These are phyloP conservation scores for Nannizzia gypsea DNA, from an alignment of 2,329 filamentous ascomycete species.

Conservation along the genomic window DNA sequence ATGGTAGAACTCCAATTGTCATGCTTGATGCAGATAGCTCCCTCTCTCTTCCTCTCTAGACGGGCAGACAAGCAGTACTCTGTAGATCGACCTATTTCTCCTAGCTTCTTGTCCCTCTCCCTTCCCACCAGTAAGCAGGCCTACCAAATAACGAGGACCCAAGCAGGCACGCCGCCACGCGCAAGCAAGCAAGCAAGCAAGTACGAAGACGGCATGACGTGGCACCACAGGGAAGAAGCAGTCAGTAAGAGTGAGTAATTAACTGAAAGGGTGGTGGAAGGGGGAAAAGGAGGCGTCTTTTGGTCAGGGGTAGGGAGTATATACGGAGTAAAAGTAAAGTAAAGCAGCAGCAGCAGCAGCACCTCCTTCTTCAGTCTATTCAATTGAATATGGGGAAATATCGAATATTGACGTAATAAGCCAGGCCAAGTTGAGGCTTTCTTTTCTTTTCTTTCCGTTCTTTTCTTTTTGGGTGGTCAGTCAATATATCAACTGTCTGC, in stretches of 20 bases:
- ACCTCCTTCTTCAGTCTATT: neutral
- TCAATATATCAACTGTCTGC: too few species aligned
- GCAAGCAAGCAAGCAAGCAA: neutral
- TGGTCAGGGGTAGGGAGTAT: too few species aligned
- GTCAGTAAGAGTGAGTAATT: neutral
- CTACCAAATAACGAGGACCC: neutral
- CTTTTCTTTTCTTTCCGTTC: neutral
- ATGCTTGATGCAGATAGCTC: too few species aligned
- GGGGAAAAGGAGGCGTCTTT: too few species aligned
- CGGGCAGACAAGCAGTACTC: too few species aligned
- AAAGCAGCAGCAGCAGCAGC: too few species aligned
- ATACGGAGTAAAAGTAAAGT: too few species aligned
- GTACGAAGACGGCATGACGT: neutral
- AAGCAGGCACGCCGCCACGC: neutral
- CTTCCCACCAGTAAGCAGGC: neutral
- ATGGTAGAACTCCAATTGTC: too few species aligned
- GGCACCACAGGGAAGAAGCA: neutral
- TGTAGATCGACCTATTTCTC: too few species aligned
- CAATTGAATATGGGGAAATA: neutral
- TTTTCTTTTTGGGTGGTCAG: neutral
- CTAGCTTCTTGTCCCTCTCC: too few species aligned
- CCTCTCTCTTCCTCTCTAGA: too few species aligned
- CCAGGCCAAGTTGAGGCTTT: neutral
- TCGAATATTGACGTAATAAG: conserved; percentile 4
- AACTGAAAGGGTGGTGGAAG: neutral